Base-by-base conservation (phyloP, 768 basidiomycete genomes). In the Peribolospora baueri region DNA sequence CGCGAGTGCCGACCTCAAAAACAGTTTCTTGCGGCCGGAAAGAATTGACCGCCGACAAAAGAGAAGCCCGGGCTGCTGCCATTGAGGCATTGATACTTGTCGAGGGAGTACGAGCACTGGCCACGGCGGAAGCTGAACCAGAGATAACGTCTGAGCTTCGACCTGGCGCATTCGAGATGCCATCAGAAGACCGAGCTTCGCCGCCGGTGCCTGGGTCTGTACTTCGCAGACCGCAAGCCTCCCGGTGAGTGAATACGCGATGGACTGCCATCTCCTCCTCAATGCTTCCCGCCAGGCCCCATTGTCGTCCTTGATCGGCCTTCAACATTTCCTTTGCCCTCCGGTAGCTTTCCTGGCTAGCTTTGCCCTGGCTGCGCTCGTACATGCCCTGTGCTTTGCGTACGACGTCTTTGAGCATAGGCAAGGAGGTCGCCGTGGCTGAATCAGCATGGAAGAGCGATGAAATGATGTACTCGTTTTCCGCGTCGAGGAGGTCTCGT, bases 21-120 rank as follows among this genome's bases (percentile, higher is more conserved):
- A 93, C 80, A 0, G 90, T 97, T 67, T 95, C 91, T 0, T 73
- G 65, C 11, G 91, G 91, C 36, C 71, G 75, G 71, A 93, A 97
- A 5, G 81, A 72, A 59, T 77, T 80, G 50, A 97, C 79, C n/a
- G 74, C 74, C 41, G 74, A 73, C 42, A 95, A 69, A 43, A 95
- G 71, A 36, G 73, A 71, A 48, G 79, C 76, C 57, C 81, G 75
- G 45, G 74, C 57, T 3, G 39, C 40, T 14, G 50, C 42, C 38
- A 50, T 46, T 46, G 9, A 14, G 9, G 10, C 46, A 46, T 46
- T 46, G 9, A 9, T 46, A 46, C 10, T 9, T 46, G 46, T 9
- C 46, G 25, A 46, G 9, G 11, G 38, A 5, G 2, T 37, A 46
- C 25, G 49, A 0, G 5, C 43, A 43, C 3, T 13, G 7, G 5